A percentile compares a stretch with the other conserved stretches of the same genome.
Conservation (phyloP, 139 green algal species). For the Trebouxia sp. region DNA sequence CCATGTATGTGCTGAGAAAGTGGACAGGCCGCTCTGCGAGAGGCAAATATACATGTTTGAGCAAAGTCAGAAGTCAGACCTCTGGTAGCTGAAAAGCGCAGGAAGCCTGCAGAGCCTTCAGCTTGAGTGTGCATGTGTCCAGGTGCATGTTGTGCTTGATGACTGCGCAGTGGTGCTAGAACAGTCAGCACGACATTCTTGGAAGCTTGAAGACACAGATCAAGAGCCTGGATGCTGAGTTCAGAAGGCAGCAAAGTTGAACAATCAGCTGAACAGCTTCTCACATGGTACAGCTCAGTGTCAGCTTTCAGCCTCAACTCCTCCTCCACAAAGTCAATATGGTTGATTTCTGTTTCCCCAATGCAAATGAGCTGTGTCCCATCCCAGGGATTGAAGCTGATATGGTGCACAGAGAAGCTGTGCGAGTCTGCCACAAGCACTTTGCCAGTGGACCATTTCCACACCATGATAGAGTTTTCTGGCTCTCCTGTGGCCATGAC, state of each 20-base stretch:
- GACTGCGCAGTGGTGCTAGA: background rate
- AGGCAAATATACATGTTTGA: background rate
- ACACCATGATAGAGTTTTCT: slow-evolving; percentile 19
- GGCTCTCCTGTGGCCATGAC: slow-evolving; percentile 21
- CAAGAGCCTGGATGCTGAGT: background rate
- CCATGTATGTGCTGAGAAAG: slow-evolving; percentile 16
- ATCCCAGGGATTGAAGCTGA: slow-evolving; percentile 27
- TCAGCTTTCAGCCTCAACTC: slow-evolving; percentile 21
- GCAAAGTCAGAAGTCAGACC: background rate
- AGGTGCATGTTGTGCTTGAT: too few relatives aligned
- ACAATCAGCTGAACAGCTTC: background rate
- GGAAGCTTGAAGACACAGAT: background rate
- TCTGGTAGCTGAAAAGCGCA: background rate
- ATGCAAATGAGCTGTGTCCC: slow-evolving; percentile 14
- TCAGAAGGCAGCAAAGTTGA: background rate
- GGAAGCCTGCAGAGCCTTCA: too few relatives aligned
- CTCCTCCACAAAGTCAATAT: slow-evolving; percentile 10
- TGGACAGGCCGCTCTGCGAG: slow-evolving; percentile 24
- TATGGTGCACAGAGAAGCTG: slow-evolving; percentile 1
- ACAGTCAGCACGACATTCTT: background rate
- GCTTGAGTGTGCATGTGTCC: too few relatives aligned
- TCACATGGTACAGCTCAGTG: slow-evolving; percentile 12
- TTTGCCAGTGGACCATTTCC: slow-evolving; percentile 13
- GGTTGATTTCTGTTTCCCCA: background rate
- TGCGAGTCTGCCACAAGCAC: background rate